Evolutionary conservation across 208 protist species (phyloP), one percentile per base, ranked within the genome.

Genomic region (Phytomonas sp.): DNA sequence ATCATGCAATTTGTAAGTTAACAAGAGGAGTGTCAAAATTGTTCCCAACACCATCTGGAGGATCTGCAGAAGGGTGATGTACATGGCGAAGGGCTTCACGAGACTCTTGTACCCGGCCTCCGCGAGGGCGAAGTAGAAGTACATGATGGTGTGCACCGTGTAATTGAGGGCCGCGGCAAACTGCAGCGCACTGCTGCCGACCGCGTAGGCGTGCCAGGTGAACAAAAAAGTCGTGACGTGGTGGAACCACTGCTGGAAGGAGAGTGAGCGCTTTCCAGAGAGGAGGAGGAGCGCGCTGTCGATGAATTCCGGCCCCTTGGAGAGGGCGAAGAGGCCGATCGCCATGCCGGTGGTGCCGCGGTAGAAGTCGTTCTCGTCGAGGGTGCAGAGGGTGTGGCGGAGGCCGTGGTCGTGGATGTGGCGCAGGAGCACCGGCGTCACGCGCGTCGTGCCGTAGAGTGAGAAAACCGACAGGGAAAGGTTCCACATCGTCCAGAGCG

Each of bases 61-160:
- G 29, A 97, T 85, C 77, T 97, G 94, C 60, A 95, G 59, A 60
- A 80, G 68, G 51, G 94, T 97, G 74, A 97, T 96, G 75, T 93
- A 84, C 66, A 84, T 81, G 36, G 84, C 89, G 62, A 96, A 85
- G 1, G 88, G 85, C 77, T 85, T 84, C 71, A 92, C 76, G 13
- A 96, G 66, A 60, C 82, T 77, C 77, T 85, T 83, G 62, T 80
- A 76, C 23, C 88, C 86, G 23, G 77, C 78, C 56, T 88, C 89
- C 23, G 84, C 77, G 17, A 97, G 68, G 37, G 83, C 80, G 72
- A 98, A 98, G 81, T 98, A 98, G 6, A 88, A 84, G 82, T 98
- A 98, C 96, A 98, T 98, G 83, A 98, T 88, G 30, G 90, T 79
- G 80, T 98, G 97, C 46, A 98, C 95, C 61, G 75, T 80, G 79